Evolutionary conservation across 2,329 filamentous ascomycete genomes (phyloP), one percentile per base, ranked within the genome.

Genomic region (Beauveria pseudobassiana): DNA sequence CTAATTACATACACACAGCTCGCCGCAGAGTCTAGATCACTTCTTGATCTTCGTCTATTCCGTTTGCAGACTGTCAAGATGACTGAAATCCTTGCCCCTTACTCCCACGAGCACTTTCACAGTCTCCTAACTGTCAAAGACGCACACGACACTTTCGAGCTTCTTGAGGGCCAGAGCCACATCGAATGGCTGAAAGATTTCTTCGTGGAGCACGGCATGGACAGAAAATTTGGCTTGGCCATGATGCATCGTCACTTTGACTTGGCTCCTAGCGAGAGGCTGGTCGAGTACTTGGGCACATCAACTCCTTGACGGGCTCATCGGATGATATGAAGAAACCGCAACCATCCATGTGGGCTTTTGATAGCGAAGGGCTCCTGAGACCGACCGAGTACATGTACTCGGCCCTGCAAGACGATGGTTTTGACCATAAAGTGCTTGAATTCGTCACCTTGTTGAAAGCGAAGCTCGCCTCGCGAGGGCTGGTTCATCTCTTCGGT

Each of bases 191-290:
- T 54, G 3, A 54, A 54, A 22, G 30, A 54, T 24, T 54, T 54
- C 51, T 54, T 54, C 20, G 51, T 54, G 10, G 24, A 57, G 34
- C 42, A 43, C 7, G 53, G 53, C 22, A 57, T 57, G 53, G 53
- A 46, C 3, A 22, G 40, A 1, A 24, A 30, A 10, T 55, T 61
- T 28, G 59, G 50, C 12, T 24, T 61, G 6, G 26, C 40, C 10
- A 45, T 55, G 40, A 61, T 55, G n/a, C 49, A 55, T 26, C 51
- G 59, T 4, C 59, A 61, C 38, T 61, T 61, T 40, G 59, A 56
- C 40, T 18, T 61, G 51, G 28, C 12, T n/a, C 58, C 58, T 14
- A 12, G 26, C 8, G 58, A 60, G 58, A 48, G 22, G 22, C 58
- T 60, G 18, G 58, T 60, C 12, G 58, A 60, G 24, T 60, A 60